Conservation (phyloP, 2,329 filamentous ascomycete genomes). For the Thielaviopsis populi region DNA sequence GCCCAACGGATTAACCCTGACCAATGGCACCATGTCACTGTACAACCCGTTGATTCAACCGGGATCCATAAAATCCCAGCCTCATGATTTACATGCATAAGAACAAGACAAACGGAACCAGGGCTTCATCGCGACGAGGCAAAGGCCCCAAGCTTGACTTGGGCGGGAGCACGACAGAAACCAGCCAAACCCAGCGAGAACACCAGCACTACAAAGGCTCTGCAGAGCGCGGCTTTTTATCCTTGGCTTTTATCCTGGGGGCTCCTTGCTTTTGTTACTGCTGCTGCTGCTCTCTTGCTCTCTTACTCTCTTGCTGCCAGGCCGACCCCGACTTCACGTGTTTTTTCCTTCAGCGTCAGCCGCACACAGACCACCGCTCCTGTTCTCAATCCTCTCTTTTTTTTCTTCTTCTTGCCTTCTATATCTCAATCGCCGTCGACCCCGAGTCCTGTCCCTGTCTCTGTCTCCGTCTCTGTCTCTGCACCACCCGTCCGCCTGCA, state of each 20-base stretch:
- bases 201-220: not conserved
- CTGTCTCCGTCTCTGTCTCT: not conserved
- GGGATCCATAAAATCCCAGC: not conserved
- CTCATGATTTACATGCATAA: conserved; percentile 6
- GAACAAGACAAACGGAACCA: not conserved
- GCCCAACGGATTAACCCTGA: not conserved
- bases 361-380: not conserved
- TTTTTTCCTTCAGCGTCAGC: not conserved
- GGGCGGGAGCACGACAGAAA: not conserved
- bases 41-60: not conserved
- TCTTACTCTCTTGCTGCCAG: not conserved
- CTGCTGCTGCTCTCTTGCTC: not conserved
- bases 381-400: not conserved
- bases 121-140: not conserved
- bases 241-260: not conserved
- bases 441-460: not conserved
- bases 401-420: not conserved
- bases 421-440: not conserved
- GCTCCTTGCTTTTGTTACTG: too few relatives aligned
- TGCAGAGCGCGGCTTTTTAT: not conserved
- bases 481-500: not conserved
- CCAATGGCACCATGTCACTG: not conserved
- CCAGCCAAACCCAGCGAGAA: not conserved
- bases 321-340: not conserved
- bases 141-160: not conserved